A percentile compares a stretch with the other conserved stretches of the same genome.
phyloP scores from a whole-genome alignment of 495 filamentous ascomycete genomes.

The Chaetomium tenue region DNA sequence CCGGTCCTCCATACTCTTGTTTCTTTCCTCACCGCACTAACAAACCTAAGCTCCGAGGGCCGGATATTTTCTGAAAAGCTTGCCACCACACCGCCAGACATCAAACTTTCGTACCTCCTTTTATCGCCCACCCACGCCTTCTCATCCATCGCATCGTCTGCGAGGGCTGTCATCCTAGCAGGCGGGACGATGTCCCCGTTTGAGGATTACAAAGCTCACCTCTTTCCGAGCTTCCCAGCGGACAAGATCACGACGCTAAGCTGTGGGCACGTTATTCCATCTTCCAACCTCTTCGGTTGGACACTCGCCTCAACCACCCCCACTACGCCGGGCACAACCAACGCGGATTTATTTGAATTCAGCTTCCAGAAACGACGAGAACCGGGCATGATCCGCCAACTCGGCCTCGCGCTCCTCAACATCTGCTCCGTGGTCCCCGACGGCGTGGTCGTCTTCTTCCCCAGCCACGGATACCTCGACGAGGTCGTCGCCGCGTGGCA shows the following conservation, averaged over 20 bases:
- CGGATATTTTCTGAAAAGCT: conserved; percentile 73
- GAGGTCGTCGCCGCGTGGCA: conserved; percentile 70
- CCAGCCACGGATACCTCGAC: conserved; percentile 86
- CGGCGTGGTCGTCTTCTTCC: conserved; percentile 94
- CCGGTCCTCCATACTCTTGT: conserved; percentile 83
- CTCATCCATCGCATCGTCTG: conserved; percentile 79
- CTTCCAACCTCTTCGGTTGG: conserved; percentile 73
- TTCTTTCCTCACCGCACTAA: conserved; percentile 76
- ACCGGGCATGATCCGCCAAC: conserved; percentile 62
- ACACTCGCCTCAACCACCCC: conserved; percentile 44
- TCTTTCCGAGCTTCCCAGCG: conserved; percentile 72
- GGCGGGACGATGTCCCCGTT: conserved; percentile 98
- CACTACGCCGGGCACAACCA: conserved; percentile 20
- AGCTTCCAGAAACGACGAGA: conserved; percentile 73
- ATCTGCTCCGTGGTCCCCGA: conserved; percentile 75
- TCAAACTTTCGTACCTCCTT: conserved; percentile 78
- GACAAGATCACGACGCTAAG: conserved; percentile 74
- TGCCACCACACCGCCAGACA: conserved; percentile 40
- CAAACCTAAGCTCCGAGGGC: conserved; percentile 85
- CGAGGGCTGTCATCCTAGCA: conserved; percentile 84
- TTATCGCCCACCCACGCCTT: conserved; percentile 95
- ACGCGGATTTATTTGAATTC: conserved; percentile 71
- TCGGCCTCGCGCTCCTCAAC: conserved; percentile 70
- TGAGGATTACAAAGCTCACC: conserved; percentile 77
- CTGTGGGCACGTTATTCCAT: conserved; percentile 91